Percentiles rank a stretch among this genome's conserved stretches.
These are phyloP conservation scores for Penicillium vulpinum DNA, from an alignment of 2,329 filamentous ascomycete species.

Conservation along the genomic window DNA sequence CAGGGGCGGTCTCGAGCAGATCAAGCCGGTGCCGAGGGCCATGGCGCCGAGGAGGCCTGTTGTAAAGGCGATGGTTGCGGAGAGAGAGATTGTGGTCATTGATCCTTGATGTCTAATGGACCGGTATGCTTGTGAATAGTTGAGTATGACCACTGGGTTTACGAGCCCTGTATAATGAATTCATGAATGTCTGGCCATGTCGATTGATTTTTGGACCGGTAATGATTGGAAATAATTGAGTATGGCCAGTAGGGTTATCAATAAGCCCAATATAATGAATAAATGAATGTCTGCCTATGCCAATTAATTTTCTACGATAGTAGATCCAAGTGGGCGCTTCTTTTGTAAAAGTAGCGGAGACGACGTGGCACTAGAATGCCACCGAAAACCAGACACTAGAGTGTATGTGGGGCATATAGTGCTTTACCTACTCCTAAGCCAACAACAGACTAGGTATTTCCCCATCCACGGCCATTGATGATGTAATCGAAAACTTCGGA, in stretches of 20 bases:
- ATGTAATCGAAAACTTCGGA: too few species aligned
- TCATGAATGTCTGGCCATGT: neutral
- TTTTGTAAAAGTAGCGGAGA: too few species aligned
- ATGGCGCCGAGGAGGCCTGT: slow-evolving; percentile 28
- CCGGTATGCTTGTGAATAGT: neutral
- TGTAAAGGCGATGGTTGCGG: neutral
- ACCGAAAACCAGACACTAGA: too few species aligned
- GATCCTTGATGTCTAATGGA: neutral
- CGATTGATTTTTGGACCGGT: neutral
- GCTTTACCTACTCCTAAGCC: too few species aligned
- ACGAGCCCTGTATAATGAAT: neutral
- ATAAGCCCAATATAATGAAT: neutral
- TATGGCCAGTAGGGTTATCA: neutral
- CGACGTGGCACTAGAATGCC: too few species aligned
- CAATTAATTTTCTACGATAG: neutral
- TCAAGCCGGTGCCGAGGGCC: slow-evolving; percentile 69
- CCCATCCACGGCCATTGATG: too few species aligned
- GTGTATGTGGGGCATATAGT: too few species aligned
- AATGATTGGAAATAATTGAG: neutral
- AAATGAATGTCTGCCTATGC: neutral
- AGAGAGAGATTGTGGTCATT: neutral
- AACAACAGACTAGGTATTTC: too few species aligned
- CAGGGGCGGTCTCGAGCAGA: slow-evolving; percentile 69
- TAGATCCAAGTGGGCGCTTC: too few species aligned
- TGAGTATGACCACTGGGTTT: neutral